These are phyloP conservation scores for Aspergillus viridinutans DNA, from an alignment of 2,329 filamentous ascomycete species.

Conservation along the genomic window DNA sequence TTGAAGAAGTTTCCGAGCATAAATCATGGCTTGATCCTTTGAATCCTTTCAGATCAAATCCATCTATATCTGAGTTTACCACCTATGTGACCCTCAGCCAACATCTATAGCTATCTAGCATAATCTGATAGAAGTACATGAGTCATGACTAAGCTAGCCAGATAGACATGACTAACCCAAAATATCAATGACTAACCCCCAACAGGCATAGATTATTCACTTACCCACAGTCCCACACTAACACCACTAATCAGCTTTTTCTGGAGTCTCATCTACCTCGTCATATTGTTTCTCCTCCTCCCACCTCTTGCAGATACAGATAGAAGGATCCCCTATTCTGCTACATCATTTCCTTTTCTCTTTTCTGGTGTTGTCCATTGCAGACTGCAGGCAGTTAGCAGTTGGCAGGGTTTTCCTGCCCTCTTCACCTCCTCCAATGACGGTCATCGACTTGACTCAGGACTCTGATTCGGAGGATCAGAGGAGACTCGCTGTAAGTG, in stretches of 20 bases:
- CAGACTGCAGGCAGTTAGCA: neutral
- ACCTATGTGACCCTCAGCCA: too few species aligned
- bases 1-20: too few species aligned
- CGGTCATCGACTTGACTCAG: conserved; percentile 24
- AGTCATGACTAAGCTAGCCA: neutral
- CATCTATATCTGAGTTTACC: too few species aligned
- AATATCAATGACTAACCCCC: neutral
- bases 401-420: neutral
- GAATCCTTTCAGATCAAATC: too few species aligned
- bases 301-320: neutral
- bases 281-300: neutral
- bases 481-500: neutral
- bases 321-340: neutral
- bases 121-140: neutral
- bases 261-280: neutral
- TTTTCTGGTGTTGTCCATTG: neutral
- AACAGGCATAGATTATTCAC: neutral
- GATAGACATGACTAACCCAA: neutral
- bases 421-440: conserved; percentile 1
- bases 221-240: neutral
- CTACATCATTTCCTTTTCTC: neutral
- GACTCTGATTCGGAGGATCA: conserved; percentile 22
- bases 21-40: too few species aligned
- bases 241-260: neutral
- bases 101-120: neutral